phyloP scores from a whole-genome alignment of 2,329 filamentous ascomycete species.

The Ceratocystis eucalypticola region DNA sequence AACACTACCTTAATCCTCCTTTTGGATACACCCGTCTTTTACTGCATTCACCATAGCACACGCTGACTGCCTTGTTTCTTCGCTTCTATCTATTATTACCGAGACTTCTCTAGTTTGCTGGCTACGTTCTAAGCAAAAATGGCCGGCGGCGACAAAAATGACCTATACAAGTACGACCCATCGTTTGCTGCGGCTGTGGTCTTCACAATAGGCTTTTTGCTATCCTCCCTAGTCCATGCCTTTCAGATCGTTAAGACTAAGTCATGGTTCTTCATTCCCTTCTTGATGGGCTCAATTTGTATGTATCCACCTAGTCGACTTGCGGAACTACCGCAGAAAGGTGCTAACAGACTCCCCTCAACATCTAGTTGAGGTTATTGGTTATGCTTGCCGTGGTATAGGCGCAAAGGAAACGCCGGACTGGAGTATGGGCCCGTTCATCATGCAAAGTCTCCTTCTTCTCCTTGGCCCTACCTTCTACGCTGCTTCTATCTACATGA shows the following conservation, averaged over 20 bases:
- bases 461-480: slow-evolving; percentile 36
- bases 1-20: too few relatives aligned
- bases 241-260: slow-evolving; percentile 30
- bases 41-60: too few relatives aligned
- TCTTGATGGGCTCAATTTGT: slow-evolving; percentile 41
- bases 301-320: slow-evolving; percentile 20
- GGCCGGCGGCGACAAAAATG: slow-evolving; percentile 4
- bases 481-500: slow-evolving; percentile 40
- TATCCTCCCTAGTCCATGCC: slow-evolving; percentile 31
- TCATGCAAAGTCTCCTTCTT: slow-evolving; percentile 32
- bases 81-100: too few relatives aligned
- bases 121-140: too few relatives aligned
- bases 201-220: slow-evolving; percentile 25
- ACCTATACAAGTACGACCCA: slow-evolving; percentile 36
- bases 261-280: slow-evolving; percentile 41
- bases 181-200: slow-evolving; percentile 31
- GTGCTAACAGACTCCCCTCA: slow-evolving; percentile 18
- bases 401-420: slow-evolving; percentile 24
- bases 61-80: too few relatives aligned
- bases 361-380: slow-evolving; percentile 24
- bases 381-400: slow-evolving; percentile 19
- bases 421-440: slow-evolving; percentile 30
- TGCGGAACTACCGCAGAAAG: neutral
- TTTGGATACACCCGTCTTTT: too few relatives aligned
- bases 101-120: too few relatives aligned